Conservation (phyloP, 1,284 basidiomycete genomes). For the Puccinia novopanici region DNA sequence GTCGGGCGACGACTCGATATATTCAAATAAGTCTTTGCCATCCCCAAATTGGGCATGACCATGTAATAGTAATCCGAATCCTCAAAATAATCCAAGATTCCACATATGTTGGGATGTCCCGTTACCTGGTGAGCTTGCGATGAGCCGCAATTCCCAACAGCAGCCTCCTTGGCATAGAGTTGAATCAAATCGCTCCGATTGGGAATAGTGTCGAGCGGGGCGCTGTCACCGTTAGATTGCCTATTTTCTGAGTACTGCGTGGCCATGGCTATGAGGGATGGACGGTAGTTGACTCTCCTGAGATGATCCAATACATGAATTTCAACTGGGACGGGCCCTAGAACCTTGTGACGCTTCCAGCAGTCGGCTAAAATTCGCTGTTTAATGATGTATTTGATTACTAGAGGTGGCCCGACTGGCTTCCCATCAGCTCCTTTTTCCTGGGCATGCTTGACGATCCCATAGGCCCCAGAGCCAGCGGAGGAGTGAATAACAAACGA, state of each 20-base stretch:
- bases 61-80: constrained; percentile 96
- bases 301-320: constrained; percentile 90
- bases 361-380: constrained; percentile 96
- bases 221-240: constrained; percentile 74
- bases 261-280: constrained; percentile 68
- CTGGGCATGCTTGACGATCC: constrained; percentile 85
- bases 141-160: constrained; percentile 60
- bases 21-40: constrained; percentile 83
- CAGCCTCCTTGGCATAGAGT: constrained; percentile 69
- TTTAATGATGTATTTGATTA: constrained; percentile 98
- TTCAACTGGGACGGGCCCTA: constrained; percentile 97
- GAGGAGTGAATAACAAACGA: constrained; percentile 78
- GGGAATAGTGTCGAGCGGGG: constrained; percentile 51
- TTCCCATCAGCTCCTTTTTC: constrained; percentile 73
- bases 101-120: constrained; percentile 89
- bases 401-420: constrained; percentile 61
- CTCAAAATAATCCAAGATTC: constrained; percentile 94
- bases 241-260: constrained; percentile 59
- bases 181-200: constrained; percentile 52
- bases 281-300: constrained; percentile 67
- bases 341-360: constrained; percentile 93
- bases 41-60: constrained; percentile 63
- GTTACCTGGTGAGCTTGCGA: constrained; percentile 56
- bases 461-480: constrained; percentile 94
- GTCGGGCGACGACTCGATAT: constrained; percentile 83